phyloP scores from a whole-genome alignment of 148 eudicot species.

The Diospyros kaki region DNA sequence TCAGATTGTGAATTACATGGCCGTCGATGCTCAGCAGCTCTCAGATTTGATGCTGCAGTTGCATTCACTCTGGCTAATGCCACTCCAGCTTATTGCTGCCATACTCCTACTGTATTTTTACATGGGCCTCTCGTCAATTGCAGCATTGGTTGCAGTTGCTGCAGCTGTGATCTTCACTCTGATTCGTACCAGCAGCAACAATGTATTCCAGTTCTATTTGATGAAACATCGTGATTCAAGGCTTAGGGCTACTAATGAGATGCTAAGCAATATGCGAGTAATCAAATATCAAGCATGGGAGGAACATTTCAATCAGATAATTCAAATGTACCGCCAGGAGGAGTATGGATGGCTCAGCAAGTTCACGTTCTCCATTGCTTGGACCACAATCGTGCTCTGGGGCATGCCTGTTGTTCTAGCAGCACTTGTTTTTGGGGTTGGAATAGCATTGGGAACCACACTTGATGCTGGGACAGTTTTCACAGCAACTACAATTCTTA shows the following conservation, averaged over 20 bases:
- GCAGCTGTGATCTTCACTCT: constrained; percentile 12
- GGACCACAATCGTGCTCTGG: constrained; percentile 12
- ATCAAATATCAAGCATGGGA: constrained; percentile 27
- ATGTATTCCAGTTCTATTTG: constrained; percentile 10
- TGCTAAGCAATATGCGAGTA: constrained; percentile 22
- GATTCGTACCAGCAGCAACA: neutral
- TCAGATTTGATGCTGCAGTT: constrained; percentile 18
- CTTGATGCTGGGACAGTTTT: constrained; percentile 22
- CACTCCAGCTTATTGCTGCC: constrained; percentile 15
- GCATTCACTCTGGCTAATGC: constrained; percentile 24
- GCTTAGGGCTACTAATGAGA: constrained; percentile 26
- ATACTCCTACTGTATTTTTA: constrained; percentile 12
- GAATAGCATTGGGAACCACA: neutral
- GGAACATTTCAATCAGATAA: constrained; percentile 16
- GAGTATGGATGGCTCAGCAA: constrained; percentile 21
- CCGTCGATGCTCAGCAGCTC: constrained; percentile 22
- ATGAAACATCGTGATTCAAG: constrained; percentile 21
- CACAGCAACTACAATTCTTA: constrained; percentile 11
- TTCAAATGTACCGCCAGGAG: constrained; percentile 13
- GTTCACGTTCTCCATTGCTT: constrained; percentile 14
- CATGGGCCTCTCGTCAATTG: constrained; percentile 20
- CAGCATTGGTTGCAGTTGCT: constrained; percentile 11
- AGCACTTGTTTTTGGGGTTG: constrained; percentile 13
- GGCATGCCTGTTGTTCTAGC: constrained; percentile 8
- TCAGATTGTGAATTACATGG: constrained; percentile 23